Base-by-base conservation (phyloP, 208 protist species). In the Acanthamoeba polyphaga region DNA sequence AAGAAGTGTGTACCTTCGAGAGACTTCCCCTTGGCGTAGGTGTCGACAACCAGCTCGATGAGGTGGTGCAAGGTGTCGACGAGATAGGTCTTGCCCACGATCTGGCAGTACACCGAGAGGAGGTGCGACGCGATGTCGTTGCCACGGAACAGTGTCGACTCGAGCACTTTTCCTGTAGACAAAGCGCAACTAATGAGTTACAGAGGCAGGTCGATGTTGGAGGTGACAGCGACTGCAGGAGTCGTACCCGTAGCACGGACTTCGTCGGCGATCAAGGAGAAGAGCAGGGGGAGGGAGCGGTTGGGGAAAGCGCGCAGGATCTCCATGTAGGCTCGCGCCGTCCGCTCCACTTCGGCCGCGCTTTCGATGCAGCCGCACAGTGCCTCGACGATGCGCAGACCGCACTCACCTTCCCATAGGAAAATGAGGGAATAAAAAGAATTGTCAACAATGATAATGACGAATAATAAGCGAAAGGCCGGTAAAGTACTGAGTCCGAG, bases 11-110 rank as follows among this genome's bases (percentile, higher is more conserved):
- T 24, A 78, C 70, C 70, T 88, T 88, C 80, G 32, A 88, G 43
- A 34, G 80, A 88, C 24, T 60, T 53, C 43, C 80, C 80, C 46
- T 88, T 53, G 51, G 80, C 43, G 27, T 88, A 88, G 53, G n/a
- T 64, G 27, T 53, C 80, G 12, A 88, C 43, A 8, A 88, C 80
- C 1, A 64, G 43, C 80, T 88, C 80, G 51, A 88, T 43, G 51
- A 88, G 80, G 51, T 29, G 46, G 43, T 88, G 80, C 43, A 88
- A 24, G 15, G 53, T 88, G 13, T 88, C 53, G 34, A 64, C 24
- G n/a, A 88, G 80, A 43, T 88, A 88, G 27, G 43, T 8, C 80
- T 62, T 88, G 43, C 80, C 80, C 51, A 88, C 80, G 43, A 88
- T 53, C 53, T 88, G 80, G 46, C 80, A 88, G 80, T 88, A 88